These are phyloP conservation scores for Colletotrichum viniferum DNA, from an alignment of 2,329 filamentous ascomycete species.

Conservation along the genomic window DNA sequence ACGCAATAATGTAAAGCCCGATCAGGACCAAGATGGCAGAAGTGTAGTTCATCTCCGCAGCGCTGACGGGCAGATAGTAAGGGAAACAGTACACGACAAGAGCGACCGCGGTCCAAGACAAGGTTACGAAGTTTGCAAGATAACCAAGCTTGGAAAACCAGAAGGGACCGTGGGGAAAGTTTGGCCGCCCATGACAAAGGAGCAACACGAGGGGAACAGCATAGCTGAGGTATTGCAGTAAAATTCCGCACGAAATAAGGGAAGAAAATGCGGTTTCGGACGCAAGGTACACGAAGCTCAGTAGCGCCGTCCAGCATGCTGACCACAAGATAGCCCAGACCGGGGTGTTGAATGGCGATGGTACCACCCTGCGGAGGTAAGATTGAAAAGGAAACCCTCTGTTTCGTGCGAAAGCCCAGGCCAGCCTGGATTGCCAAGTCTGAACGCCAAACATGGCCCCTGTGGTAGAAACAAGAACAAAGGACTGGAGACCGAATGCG, in stretches of 20 bases:
- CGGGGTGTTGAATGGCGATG: constrained; percentile 27
- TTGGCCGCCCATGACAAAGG: constrained; percentile 26
- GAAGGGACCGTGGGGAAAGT: constrained; percentile 29
- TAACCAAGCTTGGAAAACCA: constrained; percentile 28
- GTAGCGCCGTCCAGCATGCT: constrained; percentile 25
- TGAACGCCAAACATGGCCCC: constrained; percentile 30
- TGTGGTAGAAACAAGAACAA: constrained; percentile 25
- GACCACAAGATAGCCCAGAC: constrained; percentile 29
- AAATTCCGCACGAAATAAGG: constrained; percentile 27
- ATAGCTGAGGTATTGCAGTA: constrained; percentile 32
- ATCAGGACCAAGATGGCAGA: constrained; percentile 25
- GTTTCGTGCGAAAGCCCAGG: constrained; percentile 31
- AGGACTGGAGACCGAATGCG: constrained; percentile 27
- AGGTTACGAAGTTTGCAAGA: constrained; percentile 27
- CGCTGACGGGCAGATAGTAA: constrained; percentile 24
- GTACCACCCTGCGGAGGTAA: constrained; percentile 25
- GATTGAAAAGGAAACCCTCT: constrained; percentile 27
- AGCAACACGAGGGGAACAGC: constrained; percentile 29
- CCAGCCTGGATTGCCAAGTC: constrained; percentile 32
- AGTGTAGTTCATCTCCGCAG: constrained; percentile 29
- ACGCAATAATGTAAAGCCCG: constrained; percentile 4
- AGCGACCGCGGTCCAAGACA: constrained; percentile 26
- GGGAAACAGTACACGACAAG: constrained; percentile 32
- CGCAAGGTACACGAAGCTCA: constrained; percentile 30
- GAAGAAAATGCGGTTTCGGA: constrained; percentile 31